phyloP scores from a whole-genome alignment of 2,329 filamentous ascomycete genomes.

The Clonostachys sp. region DNA sequence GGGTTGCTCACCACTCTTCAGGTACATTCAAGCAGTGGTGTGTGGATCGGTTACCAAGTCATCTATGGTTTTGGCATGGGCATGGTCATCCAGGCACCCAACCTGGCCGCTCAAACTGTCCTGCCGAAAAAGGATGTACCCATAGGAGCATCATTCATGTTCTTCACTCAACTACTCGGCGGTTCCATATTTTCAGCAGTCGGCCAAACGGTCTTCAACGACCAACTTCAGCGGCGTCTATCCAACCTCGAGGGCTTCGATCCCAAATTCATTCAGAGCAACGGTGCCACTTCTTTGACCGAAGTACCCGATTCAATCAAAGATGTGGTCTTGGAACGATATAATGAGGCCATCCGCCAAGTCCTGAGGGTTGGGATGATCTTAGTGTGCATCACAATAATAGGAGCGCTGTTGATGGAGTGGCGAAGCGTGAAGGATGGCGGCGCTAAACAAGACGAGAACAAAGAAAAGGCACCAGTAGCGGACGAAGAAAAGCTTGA shows the following conservation, averaged over 20 bases:
- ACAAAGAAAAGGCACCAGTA: too few relatives aligned
- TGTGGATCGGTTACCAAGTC: conserved; percentile 33
- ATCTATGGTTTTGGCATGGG: conserved; percentile 27
- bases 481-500: too few relatives aligned
- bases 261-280: conserved; percentile 33
- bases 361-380: too few relatives aligned
- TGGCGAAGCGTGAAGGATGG: conserved; percentile 64
- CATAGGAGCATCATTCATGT: background rate
- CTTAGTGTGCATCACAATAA: conserved; percentile 52
- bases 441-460: too few relatives aligned
- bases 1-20: conserved; percentile 27
- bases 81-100: conserved; percentile 18
- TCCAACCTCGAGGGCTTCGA: conserved; percentile 26
- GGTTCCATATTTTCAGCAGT: conserved; percentile 54
- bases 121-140: background rate
- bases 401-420: conserved; percentile 57
- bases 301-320: conserved; percentile 30
- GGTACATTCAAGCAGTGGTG: conserved; percentile 14
- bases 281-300: conserved; percentile 57
- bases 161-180: conserved; percentile 44
- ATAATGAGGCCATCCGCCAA: conserved; percentile 46
- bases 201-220: conserved; percentile 48
- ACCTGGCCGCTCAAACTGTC: conserved; percentile 27
- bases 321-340: conserved; percentile 49
- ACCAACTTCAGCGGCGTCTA: conserved; percentile 27